Conservation (phyloP, 345 rosid species). For the Jatropha curcas region DNA sequence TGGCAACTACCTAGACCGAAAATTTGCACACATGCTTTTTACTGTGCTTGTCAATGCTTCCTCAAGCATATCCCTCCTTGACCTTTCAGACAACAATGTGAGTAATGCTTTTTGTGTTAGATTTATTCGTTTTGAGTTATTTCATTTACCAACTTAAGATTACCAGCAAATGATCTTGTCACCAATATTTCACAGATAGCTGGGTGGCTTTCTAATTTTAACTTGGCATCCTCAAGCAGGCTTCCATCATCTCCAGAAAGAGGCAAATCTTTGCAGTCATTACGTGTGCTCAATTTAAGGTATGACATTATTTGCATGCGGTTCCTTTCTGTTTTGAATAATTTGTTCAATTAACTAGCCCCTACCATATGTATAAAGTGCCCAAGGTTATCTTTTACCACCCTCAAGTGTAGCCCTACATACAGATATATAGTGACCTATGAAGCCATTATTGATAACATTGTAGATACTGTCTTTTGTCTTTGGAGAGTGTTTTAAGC, state of each 20-base stretch:
- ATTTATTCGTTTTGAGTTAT: neutral
- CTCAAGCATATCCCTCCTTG: constrained; percentile 53
- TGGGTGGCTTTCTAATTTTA: constrained; percentile 77
- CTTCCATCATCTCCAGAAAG: constrained; percentile 23
- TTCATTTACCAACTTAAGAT: neutral
- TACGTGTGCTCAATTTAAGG: constrained; percentile 72
- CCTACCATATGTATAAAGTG: neutral
- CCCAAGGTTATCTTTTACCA: neutral
- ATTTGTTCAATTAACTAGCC: neutral
- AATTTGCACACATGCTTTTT: constrained; percentile 49
- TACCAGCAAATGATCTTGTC: neutral
- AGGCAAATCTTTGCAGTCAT: constrained; percentile 55
- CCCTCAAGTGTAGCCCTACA: neutral
- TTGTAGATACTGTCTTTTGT: neutral
- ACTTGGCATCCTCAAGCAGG: constrained; percentile 39
- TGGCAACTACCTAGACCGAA: constrained; percentile 48
- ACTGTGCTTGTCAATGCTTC: constrained; percentile 60
- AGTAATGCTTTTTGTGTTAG: constrained; percentile 30
- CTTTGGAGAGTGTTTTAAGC: constrained; percentile 1
- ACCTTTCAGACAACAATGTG: constrained; percentile 84
- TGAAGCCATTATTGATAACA: neutral
- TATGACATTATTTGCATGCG: constrained; percentile 23
- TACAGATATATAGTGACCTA: constrained; percentile 10
- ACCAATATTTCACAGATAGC: constrained; percentile 45
- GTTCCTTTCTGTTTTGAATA: neutral